phyloP scores from a whole-genome alignment of 306 rosid species.

The Alnus glutinosa region DNA sequence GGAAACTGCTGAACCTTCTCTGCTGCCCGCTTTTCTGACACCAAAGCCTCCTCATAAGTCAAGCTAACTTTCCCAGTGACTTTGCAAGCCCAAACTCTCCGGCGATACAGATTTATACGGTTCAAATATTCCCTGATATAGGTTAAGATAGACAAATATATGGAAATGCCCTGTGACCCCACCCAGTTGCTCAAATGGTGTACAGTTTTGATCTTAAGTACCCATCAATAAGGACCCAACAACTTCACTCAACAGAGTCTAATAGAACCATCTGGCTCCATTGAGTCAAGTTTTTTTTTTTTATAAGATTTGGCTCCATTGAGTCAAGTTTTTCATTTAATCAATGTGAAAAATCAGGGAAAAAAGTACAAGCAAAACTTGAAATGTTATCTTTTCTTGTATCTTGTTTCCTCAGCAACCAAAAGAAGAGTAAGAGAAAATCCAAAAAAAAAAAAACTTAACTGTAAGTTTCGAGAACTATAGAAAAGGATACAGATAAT shows the following conservation, averaged over 20 bases:
- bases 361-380: not conserved
- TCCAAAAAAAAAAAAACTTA: not conserved
- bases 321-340: not conserved
- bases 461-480: not conserved
- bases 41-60: constrained; percentile 95
- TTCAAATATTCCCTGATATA: constrained; percentile 69
- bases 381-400: not conserved
- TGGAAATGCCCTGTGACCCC: not conserved
- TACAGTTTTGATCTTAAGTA: constrained; percentile 1
- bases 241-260: constrained; percentile 15
- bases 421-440: not conserved
- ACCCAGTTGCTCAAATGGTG: not conserved
- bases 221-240: constrained; percentile 11
- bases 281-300: not conserved
- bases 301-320: not conserved
- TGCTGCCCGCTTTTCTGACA: constrained; percentile 74
- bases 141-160: constrained; percentile 46
- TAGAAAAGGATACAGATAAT: constrained; percentile 77
- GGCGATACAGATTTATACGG: constrained; percentile 72
- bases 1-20: constrained; percentile 91
- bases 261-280: not conserved
- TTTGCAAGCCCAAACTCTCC: constrained; percentile 86
- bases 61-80: constrained; percentile 75
- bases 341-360: not conserved
- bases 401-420: not conserved